These are phyloP conservation scores for Thalassiosira livingstoniorum DNA, from an alignment of 352 stramenopile genomes.

Conservation along the genomic window DNA sequence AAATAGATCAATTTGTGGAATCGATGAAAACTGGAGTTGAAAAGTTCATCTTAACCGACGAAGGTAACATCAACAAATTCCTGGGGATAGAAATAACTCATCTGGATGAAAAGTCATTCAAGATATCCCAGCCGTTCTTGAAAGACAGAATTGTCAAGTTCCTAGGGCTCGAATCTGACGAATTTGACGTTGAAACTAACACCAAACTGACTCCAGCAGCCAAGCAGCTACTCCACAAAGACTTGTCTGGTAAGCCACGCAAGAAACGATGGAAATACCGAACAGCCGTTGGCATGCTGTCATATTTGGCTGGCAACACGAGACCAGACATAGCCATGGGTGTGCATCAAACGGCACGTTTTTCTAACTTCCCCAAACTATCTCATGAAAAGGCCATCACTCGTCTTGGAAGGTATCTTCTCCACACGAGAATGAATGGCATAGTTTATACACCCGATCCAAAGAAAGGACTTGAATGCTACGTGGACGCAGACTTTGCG, in stretches of 20 bases:
- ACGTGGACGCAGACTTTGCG: constrained; percentile 15
- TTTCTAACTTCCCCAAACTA: constrained; percentile 11
- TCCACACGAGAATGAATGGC: not conserved
- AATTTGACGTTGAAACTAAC: not conserved
- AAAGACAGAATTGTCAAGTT: not conserved
- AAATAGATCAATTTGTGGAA: not conserved
- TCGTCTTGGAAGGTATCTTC: not conserved
- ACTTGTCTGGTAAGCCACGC: not conserved
- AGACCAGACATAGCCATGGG: constrained; percentile 16
- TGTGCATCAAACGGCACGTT: constrained; percentile 3
- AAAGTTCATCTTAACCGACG: constrained; percentile 1
- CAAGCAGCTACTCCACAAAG: constrained; percentile 12
- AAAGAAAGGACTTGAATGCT: constrained; percentile 7
- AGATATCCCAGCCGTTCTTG: constrained; percentile 5
- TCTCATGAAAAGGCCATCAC: constrained; percentile 14
- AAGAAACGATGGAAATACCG: not conserved
- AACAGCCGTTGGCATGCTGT: constrained; percentile 5
- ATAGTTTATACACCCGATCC: constrained; percentile 5
- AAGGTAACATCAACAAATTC: not conserved
- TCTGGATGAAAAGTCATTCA: not conserved
- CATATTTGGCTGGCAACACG: not conserved
- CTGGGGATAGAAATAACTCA: not conserved
- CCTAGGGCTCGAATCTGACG: not conserved
- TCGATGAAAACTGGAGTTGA: not conserved
- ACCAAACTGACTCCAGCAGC: constrained; percentile 5